Conservation (phyloP, 768 basidiomycete genomes). For the Serendipita vermifera region DNA sequence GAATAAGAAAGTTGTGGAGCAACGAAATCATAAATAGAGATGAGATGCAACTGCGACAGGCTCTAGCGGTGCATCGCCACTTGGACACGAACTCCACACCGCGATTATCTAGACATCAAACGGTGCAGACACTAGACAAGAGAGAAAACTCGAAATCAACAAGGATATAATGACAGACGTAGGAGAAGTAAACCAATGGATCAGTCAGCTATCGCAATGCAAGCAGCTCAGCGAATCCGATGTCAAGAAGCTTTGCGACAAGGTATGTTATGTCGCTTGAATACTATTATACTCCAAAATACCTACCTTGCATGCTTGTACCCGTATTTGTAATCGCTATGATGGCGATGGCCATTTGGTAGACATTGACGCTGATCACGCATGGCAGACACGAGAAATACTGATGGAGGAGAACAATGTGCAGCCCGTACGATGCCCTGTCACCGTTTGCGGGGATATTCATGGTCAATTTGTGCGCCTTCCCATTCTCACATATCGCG, state of each 20-base stretch:
- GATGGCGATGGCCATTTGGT: constrained; percentile 12
- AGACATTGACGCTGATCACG: not conserved
- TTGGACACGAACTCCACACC: too few species aligned
- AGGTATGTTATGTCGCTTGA: constrained; percentile 45
- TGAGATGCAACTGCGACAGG: too few species aligned
- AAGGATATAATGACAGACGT: constrained; percentile 21
- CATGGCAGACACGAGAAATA: constrained; percentile 80
- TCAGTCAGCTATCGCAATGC: constrained; percentile 91
- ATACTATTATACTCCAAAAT: constrained; percentile 16
- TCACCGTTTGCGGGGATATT: constrained; percentile 98
- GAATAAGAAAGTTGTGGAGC: too few species aligned
- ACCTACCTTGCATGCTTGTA: constrained; percentile 15
- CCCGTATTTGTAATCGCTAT: constrained; percentile 8
- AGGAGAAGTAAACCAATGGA: constrained; percentile 87
- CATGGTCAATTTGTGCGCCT: constrained; percentile 96
- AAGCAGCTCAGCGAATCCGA: constrained; percentile 92
- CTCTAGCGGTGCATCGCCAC: too few species aligned
- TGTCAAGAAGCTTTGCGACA: constrained; percentile 97
- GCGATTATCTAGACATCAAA: too few species aligned
- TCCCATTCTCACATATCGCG: constrained; percentile 13
- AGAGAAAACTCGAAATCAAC: too few species aligned
- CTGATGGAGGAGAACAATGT: constrained; percentile 99
- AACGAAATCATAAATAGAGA: too few species aligned
- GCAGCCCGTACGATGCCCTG: constrained; percentile 94
- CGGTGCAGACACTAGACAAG: too few species aligned